phyloP scores from a whole-genome alignment of 2,329 filamentous ascomycete genomes.

The Sarocladium kiliense region DNA sequence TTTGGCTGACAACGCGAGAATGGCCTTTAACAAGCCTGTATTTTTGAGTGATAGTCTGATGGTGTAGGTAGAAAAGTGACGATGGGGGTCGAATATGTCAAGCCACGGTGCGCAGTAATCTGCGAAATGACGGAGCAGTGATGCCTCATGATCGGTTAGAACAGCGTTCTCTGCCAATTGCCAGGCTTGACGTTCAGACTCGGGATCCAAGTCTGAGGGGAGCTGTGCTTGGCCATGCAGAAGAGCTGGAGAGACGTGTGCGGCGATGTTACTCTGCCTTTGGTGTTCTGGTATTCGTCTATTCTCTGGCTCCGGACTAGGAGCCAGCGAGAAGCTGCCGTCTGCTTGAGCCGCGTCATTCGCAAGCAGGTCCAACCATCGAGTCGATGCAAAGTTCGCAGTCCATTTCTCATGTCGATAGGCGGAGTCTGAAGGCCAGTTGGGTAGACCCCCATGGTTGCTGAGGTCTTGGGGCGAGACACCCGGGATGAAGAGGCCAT shows the following conservation, averaged over 20 bases:
- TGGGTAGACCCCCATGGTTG: conserved; percentile 9
- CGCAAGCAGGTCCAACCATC: conserved; percentile 17
- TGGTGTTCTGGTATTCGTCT: neutral
- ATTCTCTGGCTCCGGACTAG: conserved; percentile 15
- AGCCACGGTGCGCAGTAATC: conserved; percentile 17
- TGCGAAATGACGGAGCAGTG: conserved; percentile 23
- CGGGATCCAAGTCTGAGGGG: conserved; percentile 3
- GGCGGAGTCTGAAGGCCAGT: conserved; percentile 12
- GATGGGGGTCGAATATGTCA: conserved; percentile 12
- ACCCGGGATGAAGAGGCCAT: neutral
- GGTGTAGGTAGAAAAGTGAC: conserved; percentile 13
- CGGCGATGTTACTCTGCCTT: conserved; percentile 1
- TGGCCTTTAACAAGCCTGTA: conserved; percentile 48
- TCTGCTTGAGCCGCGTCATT: conserved; percentile 20
- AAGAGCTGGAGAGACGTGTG: conserved; percentile 9
- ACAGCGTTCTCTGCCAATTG: conserved; percentile 18
- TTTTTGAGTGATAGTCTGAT: conserved; percentile 30
- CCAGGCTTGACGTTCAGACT: conserved; percentile 21
- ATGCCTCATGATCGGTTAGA: conserved; percentile 19
- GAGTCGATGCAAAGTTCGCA: conserved; percentile 18
- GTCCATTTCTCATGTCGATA: conserved; percentile 20
- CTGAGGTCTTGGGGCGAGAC: conserved; percentile 3
- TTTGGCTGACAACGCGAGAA: conserved; percentile 48
- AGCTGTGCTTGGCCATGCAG: conserved; percentile 10
- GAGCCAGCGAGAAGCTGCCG: conserved; percentile 21